Percentiles rank a stretch among this genome's conserved stretches.
These are phyloP conservation scores for sweet orange (Citrus sinensis) DNA, from an alignment of 345 rosid genomes.

Conservation along the genomic window DNA sequence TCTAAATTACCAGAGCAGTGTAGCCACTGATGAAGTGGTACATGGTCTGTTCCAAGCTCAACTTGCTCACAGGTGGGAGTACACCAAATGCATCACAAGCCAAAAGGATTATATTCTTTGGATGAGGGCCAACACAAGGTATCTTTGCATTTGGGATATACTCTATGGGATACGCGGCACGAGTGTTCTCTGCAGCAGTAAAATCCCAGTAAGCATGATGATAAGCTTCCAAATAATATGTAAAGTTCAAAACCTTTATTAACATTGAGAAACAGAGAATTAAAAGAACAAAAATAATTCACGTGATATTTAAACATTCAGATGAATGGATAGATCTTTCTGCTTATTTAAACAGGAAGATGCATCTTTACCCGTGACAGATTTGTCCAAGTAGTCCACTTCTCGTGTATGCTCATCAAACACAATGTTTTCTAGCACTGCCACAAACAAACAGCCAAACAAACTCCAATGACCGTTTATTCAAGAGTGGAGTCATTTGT, in stretches of 20 bases:
- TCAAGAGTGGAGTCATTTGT: not conserved
- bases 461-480: not conserved
- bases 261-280: not conserved
- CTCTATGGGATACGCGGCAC: constrained; percentile 91
- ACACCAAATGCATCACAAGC: constrained; percentile 97
- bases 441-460: constrained; percentile 7
- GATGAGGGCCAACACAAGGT: constrained; percentile 91
- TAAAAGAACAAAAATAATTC: not conserved
- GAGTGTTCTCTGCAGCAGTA: constrained; percentile 68
- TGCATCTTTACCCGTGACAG: constrained; percentile 61
- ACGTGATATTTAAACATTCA: no score
- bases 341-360: not conserved
- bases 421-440: constrained; percentile 93
- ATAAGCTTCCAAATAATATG: not conserved
- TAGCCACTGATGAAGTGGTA: constrained; percentile 98
- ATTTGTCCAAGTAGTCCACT: constrained; percentile 78
- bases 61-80: constrained; percentile 97
- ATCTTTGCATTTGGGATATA: constrained; percentile 84
- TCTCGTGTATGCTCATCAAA: constrained; percentile 90
- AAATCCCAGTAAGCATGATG: not conserved
- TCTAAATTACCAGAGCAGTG: constrained; percentile 71
- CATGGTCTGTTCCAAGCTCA: constrained; percentile 88
- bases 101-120: constrained; percentile 80
- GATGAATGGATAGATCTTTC: not conserved
- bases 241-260: not conserved